Evolutionary conservation across 768 basidiomycete species (phyloP), one percentile per base, ranked within the genome.

Genomic region (Tricholoma furcatifolium): DNA sequence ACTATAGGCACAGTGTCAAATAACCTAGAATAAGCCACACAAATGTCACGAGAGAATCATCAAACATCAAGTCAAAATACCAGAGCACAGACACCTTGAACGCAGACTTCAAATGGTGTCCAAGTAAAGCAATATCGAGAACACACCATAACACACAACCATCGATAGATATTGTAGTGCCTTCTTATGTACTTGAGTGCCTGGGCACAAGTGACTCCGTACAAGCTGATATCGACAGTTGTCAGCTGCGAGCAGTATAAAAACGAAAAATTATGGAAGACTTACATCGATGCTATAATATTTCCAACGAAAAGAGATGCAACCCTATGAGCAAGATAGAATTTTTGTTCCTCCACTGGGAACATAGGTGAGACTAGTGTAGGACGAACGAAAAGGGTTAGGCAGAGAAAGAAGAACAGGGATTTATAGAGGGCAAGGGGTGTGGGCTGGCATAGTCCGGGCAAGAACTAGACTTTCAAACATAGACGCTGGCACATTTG

Each of bases 11-110:
- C 18, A 14, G 54, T 50, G 40, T 55, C 49, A 17, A 55, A 43
- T 17, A 44, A 17, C 85, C 86, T 3, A 74, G 40, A 9, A n/a
- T 10, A 38, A 9, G 31, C 1, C 32, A 12, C 17, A 20, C 8
- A 20, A 36, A n/a, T 15, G 14, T 38, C 20, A 12, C 4, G 12
- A n/a, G 10, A 14, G 10, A 6, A 38, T 10, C 15, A 42, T 7
- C 7, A 27, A 27, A 27, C 7, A 18, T 12, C 23, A 17, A 11
- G 4, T 21, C 17, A 43, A 24, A 27, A 23, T 21, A 54, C 53
- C 53, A 54, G 7, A 54, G 34, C 15, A 54, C 20, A 6, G 36
- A 27, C 4, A 48, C 18, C 53, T 54, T 24, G 23, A 14, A 3
- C n/a, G 20, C 31, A n/a, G 30, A 6, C 20, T 20, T 20, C 21